phyloP scores from a whole-genome alignment of 1,139 yeast genomes.

The Sugiyamaella sp. region DNA sequence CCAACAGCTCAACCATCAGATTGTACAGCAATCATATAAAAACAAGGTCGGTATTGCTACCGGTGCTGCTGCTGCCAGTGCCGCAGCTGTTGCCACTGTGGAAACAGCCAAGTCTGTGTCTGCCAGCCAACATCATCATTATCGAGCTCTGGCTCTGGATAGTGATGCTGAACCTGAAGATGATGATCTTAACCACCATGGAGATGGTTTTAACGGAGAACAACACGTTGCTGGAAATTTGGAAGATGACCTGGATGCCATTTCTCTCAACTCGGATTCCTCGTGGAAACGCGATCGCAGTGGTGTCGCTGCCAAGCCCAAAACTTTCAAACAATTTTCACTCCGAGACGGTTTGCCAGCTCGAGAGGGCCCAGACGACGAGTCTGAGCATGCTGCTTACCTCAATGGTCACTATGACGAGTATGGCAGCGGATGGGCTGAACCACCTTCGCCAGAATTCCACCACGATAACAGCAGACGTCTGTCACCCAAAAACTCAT shows the following conservation, averaged over 20 bases:
- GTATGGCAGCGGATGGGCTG: conserved; percentile 11
- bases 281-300: conserved; percentile 38
- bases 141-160: conserved; percentile 20
- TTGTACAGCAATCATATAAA: conserved; percentile 15
- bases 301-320: conserved; percentile 17
- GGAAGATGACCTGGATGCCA: conserved; percentile 34
- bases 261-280: conserved; percentile 38
- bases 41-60: neutral
- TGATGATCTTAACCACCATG: conserved; percentile 9
- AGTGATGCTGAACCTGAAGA: conserved; percentile 33
- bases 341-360: conserved; percentile 23
- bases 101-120: neutral
- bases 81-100: conserved; percentile 6
- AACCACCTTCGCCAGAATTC: conserved; percentile 9
- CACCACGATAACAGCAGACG: neutral
- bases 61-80: conserved; percentile 6
- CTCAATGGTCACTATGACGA: conserved; percentile 8
- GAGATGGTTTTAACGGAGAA: too few relatives aligned
- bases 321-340: conserved; percentile 22
- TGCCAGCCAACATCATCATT: conserved; percentile 17
- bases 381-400: neutral
- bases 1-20: conserved; percentile 17
- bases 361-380: neutral
- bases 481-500: conserved; percentile 1
- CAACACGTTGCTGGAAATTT: too few relatives aligned